Evolutionary conservation across 164 flowering plant genomes (phyloP).

Genomic region (Nelumbo lutea): DNA sequence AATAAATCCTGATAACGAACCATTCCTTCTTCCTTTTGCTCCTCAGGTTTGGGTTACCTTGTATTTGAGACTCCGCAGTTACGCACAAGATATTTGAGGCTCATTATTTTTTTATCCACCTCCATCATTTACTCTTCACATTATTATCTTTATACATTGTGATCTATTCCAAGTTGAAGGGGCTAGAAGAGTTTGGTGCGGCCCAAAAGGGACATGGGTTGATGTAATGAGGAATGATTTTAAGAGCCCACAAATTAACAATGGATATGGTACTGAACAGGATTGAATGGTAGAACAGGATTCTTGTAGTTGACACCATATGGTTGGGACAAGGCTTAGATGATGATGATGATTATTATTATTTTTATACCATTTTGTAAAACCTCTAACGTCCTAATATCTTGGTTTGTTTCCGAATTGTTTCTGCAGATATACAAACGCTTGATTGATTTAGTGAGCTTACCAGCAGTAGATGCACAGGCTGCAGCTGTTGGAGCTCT

Average conservation of each 20-base stretch:
- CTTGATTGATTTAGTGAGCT: slow-evolving; percentile 81
- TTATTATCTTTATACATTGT: neutral
- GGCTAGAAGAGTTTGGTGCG: too few relatives aligned
- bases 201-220: too few relatives aligned
- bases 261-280: too few relatives aligned
- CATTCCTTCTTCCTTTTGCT: slow-evolving; percentile 74
- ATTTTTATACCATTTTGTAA: too few relatives aligned
- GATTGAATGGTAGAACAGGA: too few relatives aligned
- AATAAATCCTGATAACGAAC: slow-evolving; percentile 95
- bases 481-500: slow-evolving; percentile 97
- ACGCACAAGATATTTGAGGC: neutral
- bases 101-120: neutral
- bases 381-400: neutral
- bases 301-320: too few relatives aligned
- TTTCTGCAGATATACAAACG: slow-evolving; percentile 75
- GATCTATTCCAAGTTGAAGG: too few relatives aligned
- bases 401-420: neutral
- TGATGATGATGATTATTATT: too few relatives aligned
- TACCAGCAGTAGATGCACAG: slow-evolving; percentile 77
- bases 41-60: slow-evolving; percentile 56
- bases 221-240: too few relatives aligned
- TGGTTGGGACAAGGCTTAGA: too few relatives aligned
- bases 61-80: neutral
- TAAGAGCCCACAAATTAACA: too few relatives aligned
- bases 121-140: neutral